Evolutionary conservation across 2,329 filamentous ascomycete genomes (phyloP).

Genomic region (Akanthomyces dipterigenus): DNA sequence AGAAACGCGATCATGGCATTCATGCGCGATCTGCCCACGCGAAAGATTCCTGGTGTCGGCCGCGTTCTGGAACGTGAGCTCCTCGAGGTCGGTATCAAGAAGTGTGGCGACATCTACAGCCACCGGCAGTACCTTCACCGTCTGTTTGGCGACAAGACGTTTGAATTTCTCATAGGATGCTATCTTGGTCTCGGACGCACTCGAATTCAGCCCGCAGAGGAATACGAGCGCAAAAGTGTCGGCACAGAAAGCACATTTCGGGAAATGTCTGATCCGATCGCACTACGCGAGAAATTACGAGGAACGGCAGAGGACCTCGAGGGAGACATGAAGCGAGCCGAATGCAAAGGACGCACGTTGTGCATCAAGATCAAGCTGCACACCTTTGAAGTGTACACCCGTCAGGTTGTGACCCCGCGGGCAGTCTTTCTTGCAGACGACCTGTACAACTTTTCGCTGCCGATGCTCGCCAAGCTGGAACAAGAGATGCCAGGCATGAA

Average conservation of each 20-base stretch:
- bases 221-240: constrained; percentile 86
- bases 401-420: constrained; percentile 69
- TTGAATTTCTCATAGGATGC: constrained; percentile 75
- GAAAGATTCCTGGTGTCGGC: constrained; percentile 94
- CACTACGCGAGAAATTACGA: constrained; percentile 71
- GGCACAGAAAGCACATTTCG: constrained; percentile 89
- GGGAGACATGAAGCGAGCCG: constrained; percentile 70
- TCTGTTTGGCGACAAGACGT: constrained; percentile 88
- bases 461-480: constrained; percentile 77
- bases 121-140: constrained; percentile 66
- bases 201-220: constrained; percentile 75
- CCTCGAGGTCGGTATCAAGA: constrained; percentile 77
- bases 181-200: constrained; percentile 85
- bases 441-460: constrained; percentile 71
- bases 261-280: constrained; percentile 63
- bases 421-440: constrained; percentile 71
- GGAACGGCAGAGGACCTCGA: constrained; percentile 79
- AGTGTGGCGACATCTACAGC: constrained; percentile 78
- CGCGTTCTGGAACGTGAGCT: constrained; percentile 89
- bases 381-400: constrained; percentile 84
- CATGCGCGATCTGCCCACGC: constrained; percentile 74
- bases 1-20: constrained; percentile 72
- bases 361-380: constrained; percentile 91
- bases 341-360: constrained; percentile 84
- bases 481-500: constrained; percentile 75